A percentile compares a stretch with the other conserved stretches of the same genome.
phyloP scores from a whole-genome alignment of 2,329 filamentous ascomycete species.

The Colletotrichum tropicale region DNA sequence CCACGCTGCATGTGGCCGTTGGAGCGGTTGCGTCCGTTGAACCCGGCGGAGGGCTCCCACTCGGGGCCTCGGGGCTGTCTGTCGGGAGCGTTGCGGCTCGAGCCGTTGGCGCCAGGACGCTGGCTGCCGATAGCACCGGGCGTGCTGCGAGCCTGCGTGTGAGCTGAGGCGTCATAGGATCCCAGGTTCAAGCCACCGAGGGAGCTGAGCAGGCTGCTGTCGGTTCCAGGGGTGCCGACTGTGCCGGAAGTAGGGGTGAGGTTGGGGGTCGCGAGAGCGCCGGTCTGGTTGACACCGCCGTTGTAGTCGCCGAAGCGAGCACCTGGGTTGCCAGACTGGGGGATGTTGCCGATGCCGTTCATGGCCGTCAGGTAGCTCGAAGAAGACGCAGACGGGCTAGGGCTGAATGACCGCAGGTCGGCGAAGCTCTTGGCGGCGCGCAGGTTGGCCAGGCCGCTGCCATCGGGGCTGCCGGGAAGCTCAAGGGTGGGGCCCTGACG shows the following conservation, averaged over 20 bases:
- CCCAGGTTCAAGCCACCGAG: slow-evolving; percentile 57
- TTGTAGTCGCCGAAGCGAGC: slow-evolving; percentile 53
- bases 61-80: slow-evolving; percentile 69
- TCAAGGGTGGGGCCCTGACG: slow-evolving; percentile 87
- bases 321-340: slow-evolving; percentile 31
- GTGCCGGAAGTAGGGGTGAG: slow-evolving; percentile 37
- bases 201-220: slow-evolving; percentile 49
- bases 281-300: slow-evolving; percentile 38
- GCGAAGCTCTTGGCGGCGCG: slow-evolving; percentile 96
- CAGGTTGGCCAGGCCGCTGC: slow-evolving; percentile 69
- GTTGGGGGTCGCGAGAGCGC: slow-evolving; percentile 37
- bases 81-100: slow-evolving; percentile 55
- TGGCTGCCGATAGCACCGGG: slow-evolving; percentile 71
- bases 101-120: slow-evolving; percentile 55
- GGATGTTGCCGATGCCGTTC: slow-evolving; percentile 64
- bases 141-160: slow-evolving; percentile 46
- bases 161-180: slow-evolving; percentile 50
- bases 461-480: slow-evolving; percentile 79
- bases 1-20: slow-evolving; percentile 67
- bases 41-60: slow-evolving; percentile 61
- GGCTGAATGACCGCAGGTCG: slow-evolving; percentile 92
- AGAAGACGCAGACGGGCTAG: slow-evolving; percentile 88
- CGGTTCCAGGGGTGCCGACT: slow-evolving; percentile 41
- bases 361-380: slow-evolving; percentile 73
- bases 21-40: slow-evolving; percentile 55